A percentile compares a stretch with the other conserved stretches of the same genome.
phyloP scores from a whole-genome alignment of 1,284 basidiomycete genomes.

The Amylostereum chailletii region DNA sequence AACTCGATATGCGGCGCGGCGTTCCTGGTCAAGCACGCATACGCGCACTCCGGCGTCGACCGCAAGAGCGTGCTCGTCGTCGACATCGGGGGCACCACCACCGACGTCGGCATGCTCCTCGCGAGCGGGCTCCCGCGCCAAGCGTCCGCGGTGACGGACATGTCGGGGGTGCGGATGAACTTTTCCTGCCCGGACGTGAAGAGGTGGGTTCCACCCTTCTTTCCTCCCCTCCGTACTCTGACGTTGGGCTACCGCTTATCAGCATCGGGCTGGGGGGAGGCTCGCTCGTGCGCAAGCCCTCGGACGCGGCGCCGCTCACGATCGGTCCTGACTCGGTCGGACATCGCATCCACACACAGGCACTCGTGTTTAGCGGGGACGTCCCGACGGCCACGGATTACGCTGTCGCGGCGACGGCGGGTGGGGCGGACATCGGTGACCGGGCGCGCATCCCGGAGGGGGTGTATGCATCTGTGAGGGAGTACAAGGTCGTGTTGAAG shows the following conservation, averaged over 20 bases:
- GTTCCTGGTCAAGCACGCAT: constrained; percentile 30
- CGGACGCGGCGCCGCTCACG: constrained; percentile 22
- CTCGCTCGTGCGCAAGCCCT: constrained; percentile 24
- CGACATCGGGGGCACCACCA: constrained; percentile 52
- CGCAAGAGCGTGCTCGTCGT: constrained; percentile 39
- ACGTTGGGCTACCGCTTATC: constrained; percentile 1
- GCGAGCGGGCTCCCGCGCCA: constrained; percentile 45
- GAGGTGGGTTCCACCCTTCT: not conserved
- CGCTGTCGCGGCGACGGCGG: constrained; percentile 26
- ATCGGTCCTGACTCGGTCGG: constrained; percentile 54
- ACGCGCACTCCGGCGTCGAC: constrained; percentile 19
- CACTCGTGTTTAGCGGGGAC: constrained; percentile 40
- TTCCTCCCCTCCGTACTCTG: too few species aligned
- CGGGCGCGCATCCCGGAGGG: constrained; percentile 21
- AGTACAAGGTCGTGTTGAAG: constrained; percentile 32
- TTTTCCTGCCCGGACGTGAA: constrained; percentile 41
- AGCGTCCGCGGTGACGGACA: constrained; percentile 38
- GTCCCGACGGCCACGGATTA: constrained; percentile 47
- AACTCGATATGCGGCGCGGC: constrained; percentile 57
- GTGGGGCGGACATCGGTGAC: constrained; percentile 29
- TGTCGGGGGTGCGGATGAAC: constrained; percentile 32
- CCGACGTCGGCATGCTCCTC: constrained; percentile 41
- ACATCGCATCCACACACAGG: constrained; percentile 37
- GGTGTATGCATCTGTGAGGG: constrained; percentile 16
- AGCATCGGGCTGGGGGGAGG: constrained; percentile 49